Evolutionary conservation across 2,329 filamentous ascomycete species (phyloP), one percentile per base, ranked within the genome.

Genomic region (Graphilbum fragrans): DNA sequence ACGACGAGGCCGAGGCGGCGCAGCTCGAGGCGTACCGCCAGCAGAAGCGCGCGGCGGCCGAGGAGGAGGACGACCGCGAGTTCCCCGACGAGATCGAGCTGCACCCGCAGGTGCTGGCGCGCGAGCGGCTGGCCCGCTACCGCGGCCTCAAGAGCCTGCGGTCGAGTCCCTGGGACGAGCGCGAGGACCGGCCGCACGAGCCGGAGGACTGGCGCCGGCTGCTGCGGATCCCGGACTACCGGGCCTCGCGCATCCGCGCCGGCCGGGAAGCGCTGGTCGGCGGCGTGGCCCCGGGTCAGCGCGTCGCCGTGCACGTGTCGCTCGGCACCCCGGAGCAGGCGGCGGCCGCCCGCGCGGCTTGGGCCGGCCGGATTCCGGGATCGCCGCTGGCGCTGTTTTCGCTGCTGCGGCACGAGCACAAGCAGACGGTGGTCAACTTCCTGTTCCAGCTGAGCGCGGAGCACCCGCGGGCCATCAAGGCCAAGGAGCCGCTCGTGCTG

Each of bases 1-100:
- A 94, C 52, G 87, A 95, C 47, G 87, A 93, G 54, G 82, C 74
- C 12, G 74, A 81, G 50, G 74, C 83, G 2, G 72, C 80, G 52
- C 80, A 93, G 55, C 70, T 98, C 33, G 84, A 79, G 42, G 82
- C 82, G 35, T 98, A 87, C 62, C 79, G 92, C 32, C 71, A 76
- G 39, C 78, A 79, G 48, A 86, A 87, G 54, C 77, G 79, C 39
- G 78, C 79, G 20, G n/a, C n/a, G n/a, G n/a, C n/a, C n/a, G 90
- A 95, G 51, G 86, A 79, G 35, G 87, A 96, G 38, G 88, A 96
- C 14, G 92, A 98, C 59, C 75, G 84, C 41, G 90, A 96, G 58
- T 98, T 96, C 60, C 92, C 92, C 0, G 92, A 98, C 50, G 92
- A 98, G 60, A 92, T 98, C 44, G 93, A 98, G 60, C 68, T 98